These are phyloP conservation scores for Liriodendron chinense DNA, from an alignment of 164 flowering plant species.

Conservation along the genomic window DNA sequence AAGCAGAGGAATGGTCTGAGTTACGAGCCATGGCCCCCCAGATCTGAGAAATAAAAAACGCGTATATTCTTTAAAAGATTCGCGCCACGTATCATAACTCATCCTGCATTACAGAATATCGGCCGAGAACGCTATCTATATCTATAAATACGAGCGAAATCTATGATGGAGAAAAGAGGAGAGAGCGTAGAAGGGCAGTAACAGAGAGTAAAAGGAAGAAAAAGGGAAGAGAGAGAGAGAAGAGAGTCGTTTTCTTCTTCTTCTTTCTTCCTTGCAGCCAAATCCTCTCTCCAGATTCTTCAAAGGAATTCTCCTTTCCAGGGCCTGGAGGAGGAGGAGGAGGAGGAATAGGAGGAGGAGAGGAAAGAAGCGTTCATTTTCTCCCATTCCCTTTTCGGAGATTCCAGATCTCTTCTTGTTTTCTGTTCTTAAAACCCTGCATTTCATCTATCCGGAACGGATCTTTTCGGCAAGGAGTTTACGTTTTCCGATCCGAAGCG, in stretches of 20 bases:
- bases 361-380: not conserved
- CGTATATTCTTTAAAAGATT: not conserved
- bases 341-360: not conserved
- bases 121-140: not conserved
- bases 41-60: too few relatives aligned
- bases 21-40: too few relatives aligned
- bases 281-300: constrained; percentile 11
- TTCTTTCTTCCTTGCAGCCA: not conserved
- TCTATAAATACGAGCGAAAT: not conserved
- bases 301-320: constrained; percentile 1
- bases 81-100: not conserved
- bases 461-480: not conserved
- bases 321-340: constrained; percentile 9
- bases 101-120: not conserved
- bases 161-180: not conserved
- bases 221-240: not conserved
- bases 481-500: not conserved
- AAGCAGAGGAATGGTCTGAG: too few relatives aligned
- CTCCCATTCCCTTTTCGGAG: not conserved
- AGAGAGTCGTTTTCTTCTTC: not conserved
- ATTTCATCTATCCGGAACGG: too few relatives aligned
- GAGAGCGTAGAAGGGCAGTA: not conserved
- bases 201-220: not conserved
- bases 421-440: not conserved
- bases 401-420: not conserved